Conservation (phyloP, 139 green algal species). For the Chlamydomonas applanata region DNA sequence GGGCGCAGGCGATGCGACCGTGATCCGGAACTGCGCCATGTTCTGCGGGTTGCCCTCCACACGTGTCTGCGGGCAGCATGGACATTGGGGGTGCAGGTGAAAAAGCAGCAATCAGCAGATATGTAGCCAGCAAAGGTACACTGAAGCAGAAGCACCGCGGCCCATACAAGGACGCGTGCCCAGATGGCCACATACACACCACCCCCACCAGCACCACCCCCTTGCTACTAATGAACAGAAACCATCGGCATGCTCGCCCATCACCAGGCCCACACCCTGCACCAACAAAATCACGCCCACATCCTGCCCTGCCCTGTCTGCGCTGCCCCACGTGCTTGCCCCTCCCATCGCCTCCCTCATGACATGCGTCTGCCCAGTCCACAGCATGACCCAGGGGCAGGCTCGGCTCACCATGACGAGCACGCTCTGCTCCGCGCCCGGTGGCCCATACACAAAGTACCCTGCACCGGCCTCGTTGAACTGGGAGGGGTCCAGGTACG, state of each 20-base stretch:
- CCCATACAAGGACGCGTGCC: too few relatives aligned
- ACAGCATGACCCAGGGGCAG: too few relatives aligned
- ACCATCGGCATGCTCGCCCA: neutral
- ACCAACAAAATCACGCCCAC: too few relatives aligned
- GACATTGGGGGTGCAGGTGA: too few relatives aligned
- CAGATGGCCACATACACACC: too few relatives aligned
- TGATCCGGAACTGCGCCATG: constrained; percentile 70
- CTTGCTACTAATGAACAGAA: neutral
- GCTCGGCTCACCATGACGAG: constrained; percentile 6
- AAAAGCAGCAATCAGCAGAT: neutral
- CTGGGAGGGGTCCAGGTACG: constrained; percentile 50
- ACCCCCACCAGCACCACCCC: too few relatives aligned
- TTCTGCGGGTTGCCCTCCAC: constrained; percentile 76
- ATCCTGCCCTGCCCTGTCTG: too few relatives aligned
- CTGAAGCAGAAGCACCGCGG: too few relatives aligned
- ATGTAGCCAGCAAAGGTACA: neutral
- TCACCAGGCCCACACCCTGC: neutral
- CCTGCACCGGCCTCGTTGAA: constrained; percentile 54
- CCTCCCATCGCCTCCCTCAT: too few relatives aligned
- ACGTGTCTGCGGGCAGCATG: constrained; percentile 19
- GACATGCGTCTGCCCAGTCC: too few relatives aligned
- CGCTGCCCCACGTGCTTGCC: neutral
- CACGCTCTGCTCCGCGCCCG: constrained; percentile 22
- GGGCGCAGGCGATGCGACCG: constrained; percentile 45
- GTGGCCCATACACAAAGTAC: constrained; percentile 31